Evolutionary conservation across 2,329 filamentous ascomycete genomes (phyloP).

Genomic region (Akanthomyces lecanii): DNA sequence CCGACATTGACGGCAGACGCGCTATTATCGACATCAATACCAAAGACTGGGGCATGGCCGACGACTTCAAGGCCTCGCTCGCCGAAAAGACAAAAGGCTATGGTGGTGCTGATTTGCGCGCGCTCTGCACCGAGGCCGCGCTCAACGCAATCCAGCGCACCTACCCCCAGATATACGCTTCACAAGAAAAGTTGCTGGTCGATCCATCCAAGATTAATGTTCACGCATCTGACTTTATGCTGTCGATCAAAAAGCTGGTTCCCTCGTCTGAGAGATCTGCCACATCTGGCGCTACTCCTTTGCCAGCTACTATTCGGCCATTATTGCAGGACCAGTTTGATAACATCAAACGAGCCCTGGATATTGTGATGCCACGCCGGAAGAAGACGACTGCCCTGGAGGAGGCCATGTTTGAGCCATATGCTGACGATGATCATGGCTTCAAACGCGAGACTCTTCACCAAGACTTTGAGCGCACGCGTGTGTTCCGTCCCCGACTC

Average conservation of each 20-base stretch:
- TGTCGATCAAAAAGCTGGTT: slow-evolving; percentile 92
- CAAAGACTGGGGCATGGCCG: slow-evolving; percentile 80
- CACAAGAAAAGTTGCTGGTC: slow-evolving; percentile 84
- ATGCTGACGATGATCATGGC: slow-evolving; percentile 74
- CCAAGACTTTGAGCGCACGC: slow-evolving; percentile 78
- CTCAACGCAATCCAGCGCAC: slow-evolving; percentile 93
- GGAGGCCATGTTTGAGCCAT: slow-evolving; percentile 87
- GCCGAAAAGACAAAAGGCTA: slow-evolving; percentile 92
- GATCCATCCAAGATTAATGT: slow-evolving; percentile 80
- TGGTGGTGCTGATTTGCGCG: slow-evolving; percentile 89
- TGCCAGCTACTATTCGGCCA: slow-evolving; percentile 77
- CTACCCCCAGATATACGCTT: slow-evolving; percentile 93
- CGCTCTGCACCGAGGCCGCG: slow-evolving; percentile 91
- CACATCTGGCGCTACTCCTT: slow-evolving; percentile 74
- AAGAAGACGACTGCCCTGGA: slow-evolving; percentile 87
- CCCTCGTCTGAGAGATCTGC: slow-evolving; percentile 91
- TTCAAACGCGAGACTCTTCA: slow-evolving; percentile 76
- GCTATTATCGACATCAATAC: slow-evolving; percentile 95
- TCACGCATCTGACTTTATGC: slow-evolving; percentile 92
- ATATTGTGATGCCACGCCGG: slow-evolving; percentile 74
- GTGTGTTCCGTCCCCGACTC: slow-evolving; percentile 83
- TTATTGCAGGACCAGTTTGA: slow-evolving; percentile 69
- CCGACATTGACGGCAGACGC: slow-evolving; percentile 72
- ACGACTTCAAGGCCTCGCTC: slow-evolving; percentile 75
- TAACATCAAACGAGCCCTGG: slow-evolving; percentile 64